Conservation (phyloP, 441 rosid genomes). For the Adansonia grandidieri region DNA sequence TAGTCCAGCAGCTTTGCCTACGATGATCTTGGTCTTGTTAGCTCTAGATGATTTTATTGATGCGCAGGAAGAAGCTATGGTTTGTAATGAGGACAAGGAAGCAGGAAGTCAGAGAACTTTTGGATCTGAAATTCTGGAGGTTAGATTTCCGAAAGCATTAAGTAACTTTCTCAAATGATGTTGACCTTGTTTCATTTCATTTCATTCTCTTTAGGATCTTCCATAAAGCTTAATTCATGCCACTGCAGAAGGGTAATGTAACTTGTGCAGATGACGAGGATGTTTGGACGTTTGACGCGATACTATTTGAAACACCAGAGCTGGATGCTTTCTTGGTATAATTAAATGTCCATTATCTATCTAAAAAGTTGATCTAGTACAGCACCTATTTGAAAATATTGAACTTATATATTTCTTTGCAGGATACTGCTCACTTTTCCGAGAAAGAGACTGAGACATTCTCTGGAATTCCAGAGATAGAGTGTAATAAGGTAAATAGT, state of each 20-base stretch:
- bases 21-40: not conserved
- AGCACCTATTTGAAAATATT: not conserved
- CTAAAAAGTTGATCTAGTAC: slow-evolving; percentile 9
- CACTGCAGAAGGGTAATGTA: slow-evolving; percentile 49
- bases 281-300: slow-evolving; percentile 30
- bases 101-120: slow-evolving; percentile 20
- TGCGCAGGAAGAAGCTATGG: slow-evolving; percentile 36
- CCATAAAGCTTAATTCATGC: slow-evolving; percentile 25
- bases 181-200: slow-evolving; percentile 10
- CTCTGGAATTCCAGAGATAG: slow-evolving; percentile 49
- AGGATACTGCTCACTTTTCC: slow-evolving; percentile 50
- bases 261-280: slow-evolving; percentile 38
- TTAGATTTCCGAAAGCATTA: slow-evolving; percentile 31
- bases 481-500: slow-evolving; percentile 47
- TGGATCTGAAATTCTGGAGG: slow-evolving; percentile 36
- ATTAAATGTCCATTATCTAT: slow-evolving; percentile 19
- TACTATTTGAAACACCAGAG: slow-evolving; percentile 74
- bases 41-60: slow-evolving; percentile 20
- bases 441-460: slow-evolving; percentile 45
- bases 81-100: slow-evolving; percentile 35
- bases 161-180: slow-evolving; percentile 12
- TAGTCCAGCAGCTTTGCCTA: not conserved
- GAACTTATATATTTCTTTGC: slow-evolving; percentile 30
- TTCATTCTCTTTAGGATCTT: slow-evolving; percentile 11
- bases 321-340: slow-evolving; percentile 55